Conservation (phyloP, 2,329 filamentous ascomycete species). For the Fonsecaea multimorphosa region DNA sequence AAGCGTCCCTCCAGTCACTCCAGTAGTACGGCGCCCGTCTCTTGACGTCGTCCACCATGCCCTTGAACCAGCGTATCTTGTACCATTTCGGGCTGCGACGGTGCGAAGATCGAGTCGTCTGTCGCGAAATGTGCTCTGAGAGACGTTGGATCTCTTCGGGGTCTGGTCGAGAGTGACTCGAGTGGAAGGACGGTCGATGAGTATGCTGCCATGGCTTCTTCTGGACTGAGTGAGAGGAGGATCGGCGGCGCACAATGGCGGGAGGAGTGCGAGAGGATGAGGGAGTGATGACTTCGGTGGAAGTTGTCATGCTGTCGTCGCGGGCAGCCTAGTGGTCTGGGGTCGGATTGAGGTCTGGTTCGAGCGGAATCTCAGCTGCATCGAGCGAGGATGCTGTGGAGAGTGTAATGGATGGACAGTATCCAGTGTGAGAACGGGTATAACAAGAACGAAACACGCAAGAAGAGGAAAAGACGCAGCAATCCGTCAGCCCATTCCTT, state of each 20-base stretch:
- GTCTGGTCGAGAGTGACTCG: slow-evolving; percentile 33
- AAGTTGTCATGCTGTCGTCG: slow-evolving; percentile 23
- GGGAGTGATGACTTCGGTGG: slow-evolving; percentile 27
- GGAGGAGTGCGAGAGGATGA: slow-evolving; percentile 20
- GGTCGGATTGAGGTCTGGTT: background rate
- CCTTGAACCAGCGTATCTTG: slow-evolving; percentile 74
- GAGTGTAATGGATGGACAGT: background rate
- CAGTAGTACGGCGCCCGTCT: slow-evolving; percentile 76
- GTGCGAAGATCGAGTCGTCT: slow-evolving; percentile 31
- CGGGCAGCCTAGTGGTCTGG: background rate
- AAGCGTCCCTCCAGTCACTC: slow-evolving; percentile 85
- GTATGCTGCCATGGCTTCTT: slow-evolving; percentile 35
- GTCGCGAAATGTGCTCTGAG: slow-evolving; percentile 30
- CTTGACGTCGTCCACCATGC: slow-evolving; percentile 79
- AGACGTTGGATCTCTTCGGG: slow-evolving; percentile 37
- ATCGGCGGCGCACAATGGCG: slow-evolving; percentile 25
- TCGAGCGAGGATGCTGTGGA: background rate
- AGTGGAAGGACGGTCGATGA: slow-evolving; percentile 33
- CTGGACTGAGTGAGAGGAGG: slow-evolving; percentile 34
- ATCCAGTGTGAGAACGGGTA: background rate
- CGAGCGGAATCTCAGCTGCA: background rate
- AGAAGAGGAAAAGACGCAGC: background rate
- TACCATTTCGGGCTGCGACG: slow-evolving; percentile 65
- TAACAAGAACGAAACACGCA: background rate
- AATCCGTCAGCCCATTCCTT: slow-evolving; percentile 46